Conservation (phyloP, 805 yeast genomes). For the Pichia membranifaciens region DNA sequence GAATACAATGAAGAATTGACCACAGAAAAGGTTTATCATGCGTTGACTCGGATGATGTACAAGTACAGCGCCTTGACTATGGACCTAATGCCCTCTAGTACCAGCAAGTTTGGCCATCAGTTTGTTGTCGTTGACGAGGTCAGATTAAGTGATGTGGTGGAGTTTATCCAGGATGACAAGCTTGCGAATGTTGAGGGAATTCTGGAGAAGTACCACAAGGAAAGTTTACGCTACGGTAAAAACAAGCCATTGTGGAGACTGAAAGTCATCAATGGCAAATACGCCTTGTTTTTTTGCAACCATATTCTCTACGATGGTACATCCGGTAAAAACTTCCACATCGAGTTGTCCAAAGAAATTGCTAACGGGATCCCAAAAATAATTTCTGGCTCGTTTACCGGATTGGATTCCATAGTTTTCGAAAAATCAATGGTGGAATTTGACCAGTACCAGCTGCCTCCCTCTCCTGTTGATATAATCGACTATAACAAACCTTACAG, state of each 20-base stretch:
- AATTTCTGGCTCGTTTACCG: background rate
- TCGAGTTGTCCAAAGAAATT: constrained; percentile 18
- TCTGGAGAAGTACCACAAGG: background rate
- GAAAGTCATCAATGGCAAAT: constrained; percentile 3
- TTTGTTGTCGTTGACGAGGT: constrained; percentile 2
- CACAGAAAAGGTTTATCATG: constrained; percentile 6
- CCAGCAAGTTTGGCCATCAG: background rate
- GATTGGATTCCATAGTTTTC: constrained; percentile 4
- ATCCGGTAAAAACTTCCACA: constrained; percentile 29
- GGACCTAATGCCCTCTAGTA: background rate
- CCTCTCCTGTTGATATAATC: constrained; percentile 3
- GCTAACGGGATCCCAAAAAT: background rate
- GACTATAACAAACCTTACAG: constrained; percentile 7
- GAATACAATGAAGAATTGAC: constrained; percentile 2
- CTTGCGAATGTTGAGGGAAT: background rate
- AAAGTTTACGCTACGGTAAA: background rate
- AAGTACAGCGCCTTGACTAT: constrained; percentile 1
- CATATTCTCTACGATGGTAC: constrained; percentile 34
- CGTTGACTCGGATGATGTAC: constrained; percentile 11
- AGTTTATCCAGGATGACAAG: constrained; percentile 12
- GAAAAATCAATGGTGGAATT: background rate
- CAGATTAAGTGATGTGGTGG: constrained; percentile 16
- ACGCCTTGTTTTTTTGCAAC: constrained; percentile 21
- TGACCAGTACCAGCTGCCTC: background rate
- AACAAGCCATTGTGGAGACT: constrained; percentile 21